Base-by-base conservation (phyloP, 805 yeast species). In the Spencermartinsiella europaea region DNA sequence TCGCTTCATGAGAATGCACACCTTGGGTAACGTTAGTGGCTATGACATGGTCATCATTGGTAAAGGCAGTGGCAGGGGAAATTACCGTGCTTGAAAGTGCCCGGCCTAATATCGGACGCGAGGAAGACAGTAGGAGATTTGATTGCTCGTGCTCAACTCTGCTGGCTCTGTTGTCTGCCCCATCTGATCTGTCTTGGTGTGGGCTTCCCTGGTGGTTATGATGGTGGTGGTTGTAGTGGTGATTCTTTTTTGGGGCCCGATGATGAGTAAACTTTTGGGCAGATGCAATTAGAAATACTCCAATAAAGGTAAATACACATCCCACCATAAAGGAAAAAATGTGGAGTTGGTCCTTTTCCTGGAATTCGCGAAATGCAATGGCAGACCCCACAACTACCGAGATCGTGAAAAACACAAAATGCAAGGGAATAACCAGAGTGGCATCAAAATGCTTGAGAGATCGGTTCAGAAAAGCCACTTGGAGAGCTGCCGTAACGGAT, bases 351-450 rank as follows among this genome's bases (percentile, higher is more conserved):
- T 64, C 45, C 33, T 58, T 58, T 37, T 62, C 56, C 2, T 63
- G 61, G 43, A 72, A 71, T 45, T 72, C 76, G 22, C 65, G 63
- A 50, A 71, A 73, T 5, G 72, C 62, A 4, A 69, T 53, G 8
- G 68, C 66, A 0, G 76, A 71, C n/a, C 74, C 75, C 4, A 66
- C 31, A 21, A 70, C 61, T 2, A 73, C 75, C 2, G 74, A 65
- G 7, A 69, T 49, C 0, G 76, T 73, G 62, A 75, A 75, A 28
- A 72, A 65, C 3, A 68, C 74, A 60, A 74, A 75, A 53, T 74
- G 78, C 34, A 73, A 65, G 0, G 80, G 79, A 5, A 75, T 71
- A 2, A 75, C 78, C 4, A 69, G 66, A 34, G 76, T 71, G 2
- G 75, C 70, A 15, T 68, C 68, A 44, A 70, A 73, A 12, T 60